phyloP scores from a whole-genome alignment of 2,329 filamentous ascomycete genomes.

The Trichoderma simmonsii region DNA sequence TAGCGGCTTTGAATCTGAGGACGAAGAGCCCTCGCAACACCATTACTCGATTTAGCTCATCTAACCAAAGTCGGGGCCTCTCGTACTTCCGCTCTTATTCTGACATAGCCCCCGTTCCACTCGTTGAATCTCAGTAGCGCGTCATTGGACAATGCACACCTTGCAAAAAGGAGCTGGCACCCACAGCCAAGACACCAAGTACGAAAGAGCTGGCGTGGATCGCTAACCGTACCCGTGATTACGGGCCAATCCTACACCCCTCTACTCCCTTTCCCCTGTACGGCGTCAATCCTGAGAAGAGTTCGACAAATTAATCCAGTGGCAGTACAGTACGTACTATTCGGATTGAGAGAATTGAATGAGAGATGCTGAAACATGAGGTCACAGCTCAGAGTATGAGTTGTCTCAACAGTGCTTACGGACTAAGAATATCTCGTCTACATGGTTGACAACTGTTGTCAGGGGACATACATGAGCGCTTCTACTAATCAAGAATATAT shows the following conservation, averaged over 20 bases:
- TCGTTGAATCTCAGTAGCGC: constrained; percentile 5
- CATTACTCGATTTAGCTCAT: background rate
- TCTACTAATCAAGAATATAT: background rate
- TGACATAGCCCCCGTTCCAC: constrained; percentile 4
- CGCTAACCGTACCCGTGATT: constrained; percentile 10
- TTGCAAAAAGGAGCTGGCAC: constrained; percentile 12
- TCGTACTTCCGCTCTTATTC: constrained; percentile 1
- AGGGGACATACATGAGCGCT: background rate
- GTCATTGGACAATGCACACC: background rate
- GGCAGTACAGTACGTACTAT: background rate
- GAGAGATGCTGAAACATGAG: background rate
- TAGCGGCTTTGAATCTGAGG: background rate
- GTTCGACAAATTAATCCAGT: background rate
- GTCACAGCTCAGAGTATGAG: background rate
- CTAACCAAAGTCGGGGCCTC: background rate
- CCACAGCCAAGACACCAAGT: background rate
- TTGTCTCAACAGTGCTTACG: background rate
- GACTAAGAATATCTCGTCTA: background rate
- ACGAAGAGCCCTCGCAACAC: background rate
- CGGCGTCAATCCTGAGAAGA: background rate
- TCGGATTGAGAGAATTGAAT: background rate
- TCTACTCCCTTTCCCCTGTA: background rate
- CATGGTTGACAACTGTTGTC: background rate
- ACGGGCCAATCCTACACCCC: background rate
- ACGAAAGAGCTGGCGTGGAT: constrained; percentile 15